These are phyloP conservation scores for Mortierella sp. DNA, from an alignment of 371 early-diverging fungal genomes.

Conservation along the genomic window DNA sequence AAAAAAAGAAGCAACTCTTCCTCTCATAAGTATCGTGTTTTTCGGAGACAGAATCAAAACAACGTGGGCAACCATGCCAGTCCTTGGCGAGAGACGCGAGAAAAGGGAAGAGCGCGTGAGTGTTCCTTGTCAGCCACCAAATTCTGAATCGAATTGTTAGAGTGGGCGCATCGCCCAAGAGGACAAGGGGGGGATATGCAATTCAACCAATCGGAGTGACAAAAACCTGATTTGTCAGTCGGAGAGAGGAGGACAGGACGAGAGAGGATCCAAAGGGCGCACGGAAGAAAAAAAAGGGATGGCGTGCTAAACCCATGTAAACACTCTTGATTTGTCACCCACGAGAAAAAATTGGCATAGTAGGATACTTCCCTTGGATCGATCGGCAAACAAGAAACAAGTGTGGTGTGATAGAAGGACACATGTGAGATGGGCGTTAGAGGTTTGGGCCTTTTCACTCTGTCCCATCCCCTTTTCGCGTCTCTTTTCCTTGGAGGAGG, in stretches of 20 bases:
- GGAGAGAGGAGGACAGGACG: background rate
- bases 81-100: background rate
- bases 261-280: background rate
- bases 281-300: background rate
- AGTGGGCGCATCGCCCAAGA: background rate
- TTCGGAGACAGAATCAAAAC: too few relatives aligned
- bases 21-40: too few relatives aligned
- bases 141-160: background rate
- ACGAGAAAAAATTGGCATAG: background rate
- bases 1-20: too few relatives aligned
- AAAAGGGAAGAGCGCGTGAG: background rate
- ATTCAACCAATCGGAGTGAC: background rate
- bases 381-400: background rate
- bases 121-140: background rate
- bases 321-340: background rate
- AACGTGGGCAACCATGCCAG: too few relatives aligned
- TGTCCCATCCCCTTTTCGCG: background rate
- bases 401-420: background rate
- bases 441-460: background rate
- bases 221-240: constrained; percentile 9
- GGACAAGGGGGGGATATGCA: background rate
- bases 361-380: background rate
- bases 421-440: background rate
- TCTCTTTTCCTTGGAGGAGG: background rate
- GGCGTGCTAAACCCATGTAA: background rate